Conservation (phyloP, 768 basidiomycete genomes). For the Leucogyrophana mollusca region DNA sequence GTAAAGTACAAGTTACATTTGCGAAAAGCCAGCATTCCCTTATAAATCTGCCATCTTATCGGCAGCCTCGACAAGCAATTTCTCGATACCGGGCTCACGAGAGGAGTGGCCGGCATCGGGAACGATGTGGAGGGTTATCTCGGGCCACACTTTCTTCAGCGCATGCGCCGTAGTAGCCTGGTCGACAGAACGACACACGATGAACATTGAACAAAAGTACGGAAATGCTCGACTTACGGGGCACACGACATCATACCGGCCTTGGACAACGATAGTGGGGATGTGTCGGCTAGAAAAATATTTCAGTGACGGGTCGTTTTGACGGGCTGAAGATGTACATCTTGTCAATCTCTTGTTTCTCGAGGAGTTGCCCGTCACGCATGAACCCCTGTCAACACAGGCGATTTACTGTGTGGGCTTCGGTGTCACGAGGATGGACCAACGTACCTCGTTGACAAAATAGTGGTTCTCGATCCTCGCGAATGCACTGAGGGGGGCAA, state of each 20-base stretch:
- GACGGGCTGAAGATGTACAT: conserved; percentile 50
- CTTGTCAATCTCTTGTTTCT: conserved; percentile 81
- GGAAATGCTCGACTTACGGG: conserved; percentile 49
- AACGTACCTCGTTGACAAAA: conserved; percentile 72
- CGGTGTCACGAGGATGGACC: background rate
- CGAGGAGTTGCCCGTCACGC: conserved; percentile 84
- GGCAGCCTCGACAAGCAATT: conserved; percentile 64
- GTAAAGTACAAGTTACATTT: too few relatives aligned
- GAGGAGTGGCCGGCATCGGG: conserved; percentile 88
- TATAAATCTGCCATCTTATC: conserved; percentile 9
- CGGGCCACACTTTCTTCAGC: conserved; percentile 82
- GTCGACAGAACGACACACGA: conserved; percentile 1
- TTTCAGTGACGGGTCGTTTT: background rate
- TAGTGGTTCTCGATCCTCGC: conserved; percentile 90
- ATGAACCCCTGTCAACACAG: conserved; percentile 32
- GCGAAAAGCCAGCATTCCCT: too few relatives aligned
- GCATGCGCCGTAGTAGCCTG: conserved; percentile 79
- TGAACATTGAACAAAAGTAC: background rate
- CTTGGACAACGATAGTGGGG: conserved; percentile 79
- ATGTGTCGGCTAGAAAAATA: conserved; percentile 69
- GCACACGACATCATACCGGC: conserved; percentile 88
- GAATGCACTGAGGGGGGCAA: conserved; percentile 57
- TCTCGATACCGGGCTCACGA: conserved; percentile 67
- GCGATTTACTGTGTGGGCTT: background rate
- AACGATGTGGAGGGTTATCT: conserved; percentile 71